These are phyloP conservation scores for Picochlorum sp. DNA, from an alignment of 139 green algal genomes.

Conservation along the genomic window DNA sequence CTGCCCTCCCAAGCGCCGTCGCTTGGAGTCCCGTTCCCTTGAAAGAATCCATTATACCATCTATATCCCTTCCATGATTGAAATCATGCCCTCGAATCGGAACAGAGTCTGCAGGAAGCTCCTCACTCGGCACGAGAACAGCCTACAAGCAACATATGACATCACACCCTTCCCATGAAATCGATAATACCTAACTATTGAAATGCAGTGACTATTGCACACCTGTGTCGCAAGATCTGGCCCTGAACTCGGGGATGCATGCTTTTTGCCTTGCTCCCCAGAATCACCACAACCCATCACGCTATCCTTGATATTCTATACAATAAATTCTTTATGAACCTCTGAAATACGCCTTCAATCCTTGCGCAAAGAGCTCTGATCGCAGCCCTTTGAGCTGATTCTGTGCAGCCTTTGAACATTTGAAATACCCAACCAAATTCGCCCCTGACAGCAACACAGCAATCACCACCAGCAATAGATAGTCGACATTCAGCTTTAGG, in stretches of 20 bases:
- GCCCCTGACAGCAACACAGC: slow-evolving; percentile 60
- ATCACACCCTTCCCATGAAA: not conserved
- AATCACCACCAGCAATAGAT: slow-evolving; percentile 77
- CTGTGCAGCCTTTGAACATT: slow-evolving; percentile 71
- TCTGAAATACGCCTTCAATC: slow-evolving; percentile 11
- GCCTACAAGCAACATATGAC: slow-evolving; percentile 29
- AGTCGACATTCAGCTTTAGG: slow-evolving; percentile 64
- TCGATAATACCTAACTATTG: too few relatives aligned
- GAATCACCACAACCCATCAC: not conserved
- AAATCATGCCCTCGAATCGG: slow-evolving; percentile 74
- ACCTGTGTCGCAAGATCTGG: too few relatives aligned
- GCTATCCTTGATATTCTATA: not conserved
- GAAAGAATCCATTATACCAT: slow-evolving; percentile 73
- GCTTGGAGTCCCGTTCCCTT: slow-evolving; percentile 80
- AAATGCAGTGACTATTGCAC: too few relatives aligned
- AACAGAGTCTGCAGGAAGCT: slow-evolving; percentile 38
- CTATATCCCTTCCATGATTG: slow-evolving; percentile 50
- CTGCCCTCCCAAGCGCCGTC: slow-evolving; percentile 72
- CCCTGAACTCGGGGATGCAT: too few relatives aligned
- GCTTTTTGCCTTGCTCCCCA: not conserved
- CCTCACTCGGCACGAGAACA: slow-evolving; percentile 49
- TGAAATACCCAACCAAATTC: slow-evolving; percentile 85
- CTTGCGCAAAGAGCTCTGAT: slow-evolving; percentile 9
- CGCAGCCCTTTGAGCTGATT: slow-evolving; percentile 26
- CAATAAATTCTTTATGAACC: slow-evolving; percentile 7